These are phyloP conservation scores for Ulota crispa DNA, from an alignment of 225 moss, liverwort and hornwort species.

Conservation along the genomic window DNA sequence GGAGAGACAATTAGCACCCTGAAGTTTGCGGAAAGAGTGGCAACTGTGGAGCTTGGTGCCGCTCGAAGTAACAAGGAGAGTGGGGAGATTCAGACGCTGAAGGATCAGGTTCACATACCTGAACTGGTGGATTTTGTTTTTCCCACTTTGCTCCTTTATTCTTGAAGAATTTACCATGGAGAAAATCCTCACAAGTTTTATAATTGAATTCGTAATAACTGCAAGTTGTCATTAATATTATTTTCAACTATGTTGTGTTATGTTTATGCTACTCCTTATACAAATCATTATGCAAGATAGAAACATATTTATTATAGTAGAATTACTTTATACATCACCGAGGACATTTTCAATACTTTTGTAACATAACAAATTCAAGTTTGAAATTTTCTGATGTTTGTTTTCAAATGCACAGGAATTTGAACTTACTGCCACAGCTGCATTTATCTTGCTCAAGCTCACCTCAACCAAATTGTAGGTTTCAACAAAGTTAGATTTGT, in stretches of 20 bases:
- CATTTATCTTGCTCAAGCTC: background rate
- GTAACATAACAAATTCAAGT: background rate
- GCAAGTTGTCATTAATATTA: background rate
- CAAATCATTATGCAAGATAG: background rate
- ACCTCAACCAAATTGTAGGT: background rate
- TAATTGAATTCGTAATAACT: background rate
- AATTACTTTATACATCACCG: background rate
- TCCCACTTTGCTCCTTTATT: background rate
- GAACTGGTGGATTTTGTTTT: background rate
- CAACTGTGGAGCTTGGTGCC: constrained; percentile 87
- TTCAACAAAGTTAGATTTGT: background rate
- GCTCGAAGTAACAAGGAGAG: constrained; percentile 88
- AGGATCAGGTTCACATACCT: constrained; percentile 64
- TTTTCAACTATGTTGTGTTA: background rate
- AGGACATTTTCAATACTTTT: background rate
- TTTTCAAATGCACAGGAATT: background rate
- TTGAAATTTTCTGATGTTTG: background rate
- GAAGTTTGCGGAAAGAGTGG: constrained; percentile 94
- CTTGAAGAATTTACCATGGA: too few relatives aligned
- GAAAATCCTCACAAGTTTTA: background rate
- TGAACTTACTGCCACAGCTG: background rate
- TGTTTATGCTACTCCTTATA: background rate
- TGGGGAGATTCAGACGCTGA: constrained; percentile 78
- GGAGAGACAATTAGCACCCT: constrained; percentile 92
- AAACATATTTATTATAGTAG: background rate